Base-by-base conservation (phyloP, 106 monocot genomes). In the Xerophyta viscosa region DNA sequence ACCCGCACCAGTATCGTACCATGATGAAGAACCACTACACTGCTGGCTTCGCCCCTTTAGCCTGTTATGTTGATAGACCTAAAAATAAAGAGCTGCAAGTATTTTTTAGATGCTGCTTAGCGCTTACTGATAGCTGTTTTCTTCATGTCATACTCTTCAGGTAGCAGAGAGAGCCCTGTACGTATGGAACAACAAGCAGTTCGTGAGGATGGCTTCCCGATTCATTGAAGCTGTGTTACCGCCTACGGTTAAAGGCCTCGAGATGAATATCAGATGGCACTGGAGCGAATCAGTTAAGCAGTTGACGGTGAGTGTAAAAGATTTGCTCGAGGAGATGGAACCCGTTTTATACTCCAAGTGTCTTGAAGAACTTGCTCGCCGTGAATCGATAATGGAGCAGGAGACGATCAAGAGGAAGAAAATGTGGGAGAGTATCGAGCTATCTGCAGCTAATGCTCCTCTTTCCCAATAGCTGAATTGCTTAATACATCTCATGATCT, bases 101-200 rank as follows among this genome's bases (percentile, higher is more conserved):
- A n/a, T n/a, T n/a, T n/a, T n/a, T n/a, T n/a, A n/a, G n/a, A n/a
- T n/a, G n/a, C n/a, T n/a, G n/a, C n/a, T n/a, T n/a, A n/a, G n/a
- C n/a, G n/a, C n/a, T n/a, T n/a, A n/a, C n/a, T n/a, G n/a, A n/a
- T n/a, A n/a, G n/a, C n/a, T n/a, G n/a, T n/a, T n/a, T n/a, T n/a
- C n/a, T n/a, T n/a, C n/a, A n/a, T n/a, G n/a, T n/a, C n/a, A n/a
- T n/a, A n/a, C n/a, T n/a, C n/a, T n/a, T 2, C 23, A 76, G 81
- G 81, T 81, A 17, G 81, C n/a, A 46, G 81, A 81, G 63, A 63
- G 71, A 50, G 76, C 81, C 12, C 63, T 81, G 13, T 54, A 64
- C 37, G 3, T 81, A 9, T 81, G 81, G 81, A 71, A 65, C 71
- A 71, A 71, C n/a, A 67, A 81, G 44, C 70, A 52, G 12, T 76